Conservation (phyloP, 2,329 filamentous ascomycete genomes). For the Pyricularia pennisetigena region DNA sequence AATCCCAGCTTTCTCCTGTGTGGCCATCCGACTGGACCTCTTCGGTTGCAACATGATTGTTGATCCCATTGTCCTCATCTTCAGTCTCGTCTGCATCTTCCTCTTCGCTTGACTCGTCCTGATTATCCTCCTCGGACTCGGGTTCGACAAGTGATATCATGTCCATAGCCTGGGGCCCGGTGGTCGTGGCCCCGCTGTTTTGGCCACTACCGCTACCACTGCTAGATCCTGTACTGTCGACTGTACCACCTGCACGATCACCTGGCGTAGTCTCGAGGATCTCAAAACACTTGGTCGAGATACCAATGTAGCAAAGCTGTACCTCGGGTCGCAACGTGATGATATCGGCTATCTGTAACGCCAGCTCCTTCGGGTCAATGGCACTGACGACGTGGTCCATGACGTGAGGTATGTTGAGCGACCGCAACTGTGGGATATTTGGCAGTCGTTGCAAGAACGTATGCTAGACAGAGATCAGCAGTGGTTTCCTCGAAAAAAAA, state of each 20-base stretch:
- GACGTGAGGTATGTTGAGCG: constrained; percentile 19
- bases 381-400: constrained; percentile 10
- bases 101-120: constrained; percentile 30
- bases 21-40: constrained; percentile 23
- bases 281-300: constrained; percentile 72
- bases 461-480: constrained; percentile 42
- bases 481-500: constrained; percentile 1
- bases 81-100: constrained; percentile 36
- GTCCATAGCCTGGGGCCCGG: constrained; percentile 3
- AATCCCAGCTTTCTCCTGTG: constrained; percentile 20
- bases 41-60: constrained; percentile 8
- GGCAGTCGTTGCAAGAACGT: constrained; percentile 69
- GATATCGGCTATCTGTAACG: constrained; percentile 68
- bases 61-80: constrained; percentile 22
- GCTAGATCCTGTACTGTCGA: constrained; percentile 4
- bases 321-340: constrained; percentile 67
- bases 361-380: constrained; percentile 58
- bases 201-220: constrained; percentile 11
- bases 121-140: constrained; percentile 29
- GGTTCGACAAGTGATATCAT: constrained; percentile 6
- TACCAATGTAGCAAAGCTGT: constrained; percentile 67
- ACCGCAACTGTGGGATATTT: constrained; percentile 58
- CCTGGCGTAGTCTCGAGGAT: constrained; percentile 55
- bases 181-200: constrained; percentile 4
- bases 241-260: constrained; percentile 23